These are phyloP conservation scores for Lentinula detonsa DNA, from an alignment of 768 basidiomycete species.

Conservation along the genomic window DNA sequence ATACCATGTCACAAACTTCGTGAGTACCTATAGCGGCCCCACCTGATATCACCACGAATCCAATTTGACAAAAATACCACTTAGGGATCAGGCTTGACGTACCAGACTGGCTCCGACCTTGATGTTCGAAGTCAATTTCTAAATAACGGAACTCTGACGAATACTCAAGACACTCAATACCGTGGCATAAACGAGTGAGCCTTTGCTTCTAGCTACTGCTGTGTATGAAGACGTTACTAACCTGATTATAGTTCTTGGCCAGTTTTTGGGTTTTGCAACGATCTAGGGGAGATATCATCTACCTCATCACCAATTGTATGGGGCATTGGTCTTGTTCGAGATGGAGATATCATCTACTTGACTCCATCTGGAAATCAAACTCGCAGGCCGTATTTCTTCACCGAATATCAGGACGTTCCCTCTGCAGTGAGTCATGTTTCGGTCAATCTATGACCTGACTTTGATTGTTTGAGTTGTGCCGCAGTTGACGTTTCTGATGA, in stretches of 20 bases:
- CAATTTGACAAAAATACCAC: no score
- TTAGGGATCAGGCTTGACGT: constrained; percentile 1
- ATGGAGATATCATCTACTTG: constrained; percentile 6
- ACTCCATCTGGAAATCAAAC: constrained; percentile 4
- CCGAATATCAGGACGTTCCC: constrained; percentile 3
- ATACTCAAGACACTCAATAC: constrained; percentile 7
- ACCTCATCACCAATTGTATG: constrained; percentile 10
- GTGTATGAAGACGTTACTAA: not conserved
- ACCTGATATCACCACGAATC: not conserved
- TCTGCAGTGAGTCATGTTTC: constrained; percentile 1
- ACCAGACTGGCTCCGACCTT: constrained; percentile 5
- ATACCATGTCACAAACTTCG: constrained; percentile 2
- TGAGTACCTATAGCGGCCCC: not conserved
- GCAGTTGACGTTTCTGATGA: constrained; percentile 7
- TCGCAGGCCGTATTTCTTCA: constrained; percentile 10
- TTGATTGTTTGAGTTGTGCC: not conserved
- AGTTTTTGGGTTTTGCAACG: constrained; percentile 9
- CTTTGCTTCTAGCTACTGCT: not conserved
- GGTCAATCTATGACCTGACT: not conserved
- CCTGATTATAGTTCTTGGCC: constrained; percentile 6
- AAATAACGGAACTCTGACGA: not conserved
- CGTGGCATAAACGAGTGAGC: constrained; percentile 7
- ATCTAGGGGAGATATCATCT: constrained; percentile 7
- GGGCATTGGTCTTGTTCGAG: constrained; percentile 11
- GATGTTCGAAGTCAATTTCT: constrained; percentile 7